Conservation (phyloP, 768 basidiomycete species). For the Boletus bicolor region DNA sequence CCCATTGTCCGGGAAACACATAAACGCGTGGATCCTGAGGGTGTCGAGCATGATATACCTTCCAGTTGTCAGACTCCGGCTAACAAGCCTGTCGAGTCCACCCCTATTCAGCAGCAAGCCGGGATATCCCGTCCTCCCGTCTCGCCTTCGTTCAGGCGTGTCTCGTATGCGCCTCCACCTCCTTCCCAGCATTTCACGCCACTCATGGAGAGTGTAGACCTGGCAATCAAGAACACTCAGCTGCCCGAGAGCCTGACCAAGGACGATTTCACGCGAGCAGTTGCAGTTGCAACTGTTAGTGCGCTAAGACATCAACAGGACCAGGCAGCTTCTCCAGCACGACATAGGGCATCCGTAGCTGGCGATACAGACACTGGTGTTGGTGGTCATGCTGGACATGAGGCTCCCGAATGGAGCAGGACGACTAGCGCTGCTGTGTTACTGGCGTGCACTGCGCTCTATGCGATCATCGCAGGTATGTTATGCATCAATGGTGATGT, state of each 20-base stretch:
- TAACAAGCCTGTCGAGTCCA: slow-evolving; percentile 28
- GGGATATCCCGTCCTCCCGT: slow-evolving; percentile 23
- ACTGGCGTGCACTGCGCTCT: slow-evolving; percentile 84
- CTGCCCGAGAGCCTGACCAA: slow-evolving; percentile 66
- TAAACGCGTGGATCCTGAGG: slow-evolving; percentile 45
- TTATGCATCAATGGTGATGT: slow-evolving; percentile 4
- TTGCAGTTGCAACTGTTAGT: slow-evolving; percentile 90
- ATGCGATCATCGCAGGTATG: slow-evolving; percentile 93
- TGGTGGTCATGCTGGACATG: slow-evolving; percentile 78
- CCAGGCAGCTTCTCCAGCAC: slow-evolving; percentile 46
- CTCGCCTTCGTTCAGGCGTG: slow-evolving; percentile 49
- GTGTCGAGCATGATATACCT: slow-evolving; percentile 28
- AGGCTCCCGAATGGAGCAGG: slow-evolving; percentile 95
- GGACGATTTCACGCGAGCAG: slow-evolving; percentile 91
- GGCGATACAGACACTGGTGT: slow-evolving; percentile 42
- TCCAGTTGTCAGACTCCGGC: slow-evolving; percentile 41
- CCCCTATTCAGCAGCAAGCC: slow-evolving; percentile 15
- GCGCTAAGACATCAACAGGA: slow-evolving; percentile 80
- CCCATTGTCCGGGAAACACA: slow-evolving; percentile 25
- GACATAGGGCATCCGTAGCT: slow-evolving; percentile 41
- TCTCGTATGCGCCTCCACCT: slow-evolving; percentile 51
- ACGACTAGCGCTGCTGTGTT: slow-evolving; percentile 86
- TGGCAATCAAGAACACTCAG: slow-evolving; percentile 60
- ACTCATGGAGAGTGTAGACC: slow-evolving; percentile 74
- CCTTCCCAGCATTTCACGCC: slow-evolving; percentile 48